Conservation (phyloP, 164 flowering plant genomes). For the Sedum album region DNA sequence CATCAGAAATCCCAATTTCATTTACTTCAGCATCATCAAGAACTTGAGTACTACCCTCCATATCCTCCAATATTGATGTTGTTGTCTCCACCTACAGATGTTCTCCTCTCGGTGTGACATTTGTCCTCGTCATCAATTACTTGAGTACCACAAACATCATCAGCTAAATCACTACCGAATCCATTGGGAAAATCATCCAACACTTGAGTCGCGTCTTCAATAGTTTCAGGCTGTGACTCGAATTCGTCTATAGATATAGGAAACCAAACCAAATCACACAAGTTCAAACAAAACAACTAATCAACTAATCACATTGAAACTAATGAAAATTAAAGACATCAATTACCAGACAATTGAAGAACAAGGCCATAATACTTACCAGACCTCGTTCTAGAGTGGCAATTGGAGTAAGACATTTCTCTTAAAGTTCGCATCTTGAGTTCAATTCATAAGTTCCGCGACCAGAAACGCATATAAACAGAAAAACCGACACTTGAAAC, state of each 20-base stretch:
- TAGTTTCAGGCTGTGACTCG: not conserved
- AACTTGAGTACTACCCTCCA: constrained; percentile 4
- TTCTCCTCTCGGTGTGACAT: not conserved
- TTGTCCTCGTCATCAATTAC: not conserved
- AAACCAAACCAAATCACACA: not conserved
- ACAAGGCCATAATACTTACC: not conserved
- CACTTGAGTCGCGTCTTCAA: constrained; percentile 8
- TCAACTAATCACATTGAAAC: not conserved
- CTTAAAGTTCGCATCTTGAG: not conserved
- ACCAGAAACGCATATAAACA: not conserved
- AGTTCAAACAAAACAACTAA: not conserved
- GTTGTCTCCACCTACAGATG: not conserved
- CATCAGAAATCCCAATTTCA: constrained; percentile 11
- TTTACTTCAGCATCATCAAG: constrained; percentile 1
- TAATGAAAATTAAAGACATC: not conserved
- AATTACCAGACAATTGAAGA: not conserved
- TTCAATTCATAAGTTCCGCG: not conserved
- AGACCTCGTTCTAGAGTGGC: not conserved
- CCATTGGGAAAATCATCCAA: constrained; percentile 8
- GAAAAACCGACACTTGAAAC: not conserved
- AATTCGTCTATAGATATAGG: not conserved
- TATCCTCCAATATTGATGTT: not conserved
- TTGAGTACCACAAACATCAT: constrained; percentile 4
- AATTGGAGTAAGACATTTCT: not conserved
- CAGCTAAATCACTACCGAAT: not conserved